phyloP scores from a whole-genome alignment of 2,329 filamentous ascomycete genomes.

The Zopfia rhizophila region DNA sequence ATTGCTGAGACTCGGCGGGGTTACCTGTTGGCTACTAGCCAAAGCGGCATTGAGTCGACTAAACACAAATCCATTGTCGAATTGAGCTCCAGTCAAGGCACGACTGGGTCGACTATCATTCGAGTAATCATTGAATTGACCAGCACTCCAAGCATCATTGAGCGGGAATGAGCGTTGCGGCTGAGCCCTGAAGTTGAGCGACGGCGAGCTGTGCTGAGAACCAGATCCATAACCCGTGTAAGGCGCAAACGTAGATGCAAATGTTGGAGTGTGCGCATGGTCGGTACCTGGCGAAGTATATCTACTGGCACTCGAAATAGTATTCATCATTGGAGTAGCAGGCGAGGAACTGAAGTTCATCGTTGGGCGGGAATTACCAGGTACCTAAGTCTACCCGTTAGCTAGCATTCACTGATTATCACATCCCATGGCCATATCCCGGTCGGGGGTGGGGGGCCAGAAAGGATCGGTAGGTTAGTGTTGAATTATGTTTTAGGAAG shows the following conservation, averaged over 20 bases:
- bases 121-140: no score
- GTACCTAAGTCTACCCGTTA: no score
- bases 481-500: no score
- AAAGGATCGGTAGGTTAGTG: no score
- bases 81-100: not conserved
- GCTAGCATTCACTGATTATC: no score
- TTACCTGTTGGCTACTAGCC: not conserved
- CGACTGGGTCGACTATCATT: not conserved
- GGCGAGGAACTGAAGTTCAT: no score
- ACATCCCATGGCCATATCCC: no score
- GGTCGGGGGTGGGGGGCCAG: no score
- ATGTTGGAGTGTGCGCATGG: not conserved
- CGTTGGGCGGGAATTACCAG: no score
- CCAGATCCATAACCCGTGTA: not conserved
- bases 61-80: not conserved
- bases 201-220: not conserved
- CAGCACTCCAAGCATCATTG: not conserved
- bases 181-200: not conserved
- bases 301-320: not conserved
- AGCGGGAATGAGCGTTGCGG: not conserved
- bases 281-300: constrained; percentile 3
- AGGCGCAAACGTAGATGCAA: not conserved
- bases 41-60: not conserved
- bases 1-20: no score
- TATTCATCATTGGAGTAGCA: not conserved